Evolutionary conservation across 2,329 filamentous ascomycete species (phyloP).

Genomic region (Arachnomyces sp.): DNA sequence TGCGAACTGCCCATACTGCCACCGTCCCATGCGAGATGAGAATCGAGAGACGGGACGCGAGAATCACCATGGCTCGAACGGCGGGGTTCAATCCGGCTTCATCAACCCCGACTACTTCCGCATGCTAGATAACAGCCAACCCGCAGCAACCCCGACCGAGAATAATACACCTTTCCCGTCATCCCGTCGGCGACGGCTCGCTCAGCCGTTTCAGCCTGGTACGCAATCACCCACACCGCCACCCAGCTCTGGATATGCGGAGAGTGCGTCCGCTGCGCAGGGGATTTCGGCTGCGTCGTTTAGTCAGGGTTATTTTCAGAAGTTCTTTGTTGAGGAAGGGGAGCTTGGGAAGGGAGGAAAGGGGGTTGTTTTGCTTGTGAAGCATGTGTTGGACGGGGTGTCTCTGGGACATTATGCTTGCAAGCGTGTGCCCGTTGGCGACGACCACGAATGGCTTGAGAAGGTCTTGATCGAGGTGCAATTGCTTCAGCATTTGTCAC

Average conservation of each 20-base stretch:
- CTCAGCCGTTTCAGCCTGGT: constrained; percentile 39
- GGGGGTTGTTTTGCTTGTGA: constrained; percentile 87
- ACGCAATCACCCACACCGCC: constrained; percentile 30
- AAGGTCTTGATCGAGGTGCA: constrained; percentile 93
- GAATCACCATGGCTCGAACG: constrained; percentile 20
- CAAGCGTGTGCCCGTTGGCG: constrained; percentile 90
- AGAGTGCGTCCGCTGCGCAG: constrained; percentile 42
- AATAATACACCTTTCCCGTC: constrained; percentile 30
- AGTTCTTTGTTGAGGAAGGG: constrained; percentile 83
- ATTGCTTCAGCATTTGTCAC: constrained; percentile 79
- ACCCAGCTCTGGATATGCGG: constrained; percentile 43
- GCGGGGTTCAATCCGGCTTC: constrained; percentile 51
- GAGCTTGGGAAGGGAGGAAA: constrained; percentile 86
- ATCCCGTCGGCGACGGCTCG: constrained; percentile 41
- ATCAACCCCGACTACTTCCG: constrained; percentile 92
- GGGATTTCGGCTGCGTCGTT: constrained; percentile 82
- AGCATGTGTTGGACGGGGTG: constrained; percentile 84
- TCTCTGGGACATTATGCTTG: constrained; percentile 86
- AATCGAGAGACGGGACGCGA: constrained; percentile 29
- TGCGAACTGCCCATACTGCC: constrained; percentile 82
- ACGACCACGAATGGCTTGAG: constrained; percentile 91
- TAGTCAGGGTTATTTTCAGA: constrained; percentile 83
- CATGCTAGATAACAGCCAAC: constrained; percentile 63
- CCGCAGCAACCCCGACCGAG: constrained; percentile 29
- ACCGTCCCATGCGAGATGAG: constrained; percentile 56